Base-by-base conservation (phyloP, 768 basidiomycete species). In the Panellus pusillus region DNA sequence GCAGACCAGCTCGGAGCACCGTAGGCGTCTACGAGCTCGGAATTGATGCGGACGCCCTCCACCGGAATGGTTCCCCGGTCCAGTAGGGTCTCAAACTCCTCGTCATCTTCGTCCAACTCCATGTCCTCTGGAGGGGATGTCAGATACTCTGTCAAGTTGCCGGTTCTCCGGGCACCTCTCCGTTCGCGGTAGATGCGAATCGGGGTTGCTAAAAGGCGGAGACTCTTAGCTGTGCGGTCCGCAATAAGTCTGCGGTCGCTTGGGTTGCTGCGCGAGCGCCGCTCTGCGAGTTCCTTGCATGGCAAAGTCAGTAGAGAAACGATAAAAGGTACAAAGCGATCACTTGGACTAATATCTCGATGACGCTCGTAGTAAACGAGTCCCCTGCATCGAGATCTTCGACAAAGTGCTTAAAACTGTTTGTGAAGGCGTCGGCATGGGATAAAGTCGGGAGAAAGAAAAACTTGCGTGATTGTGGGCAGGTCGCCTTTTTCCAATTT, bases 311-410 rank as follows among this genome's bases (percentile, higher is more conserved):
- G 14, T 36, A 18, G 12, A 18, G 6, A 45, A 17, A 9, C 20
- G 38, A 42, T 14, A 44, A 43, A 40, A 32, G 11, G 41, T 20
- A 17, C 20, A 28, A 24, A 65, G 28, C 81, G 24, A 24, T 67
- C 63, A 91, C 90, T 72, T 87, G 88, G 64, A 91, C 90, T 41
- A 92, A 75, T 44, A 88, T 79, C 55, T 91, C 89, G 53, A 91
- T 71, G 45, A 92, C 66, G 0, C 86, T 79, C 5, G 89, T 80
- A 0, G 89, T 91, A 68, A 92, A 91, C 1, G 87, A 84, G 66
- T 92, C 90, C 14, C 89, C 89, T 19, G 78, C 79, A 64, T 91
- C 89, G 44, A 92, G 72, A 27, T 89, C 87, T 60, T 85, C 80
- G 17, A 91, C 86, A 59, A 92, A 91, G 27, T 78, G 69, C 67